Percentiles rank a stretch among this genome's conserved stretches.
These are phyloP conservation scores for Sclerotiophoma versabilis DNA, from an alignment of 2,329 filamentous ascomycete genomes.

Conservation along the genomic window DNA sequence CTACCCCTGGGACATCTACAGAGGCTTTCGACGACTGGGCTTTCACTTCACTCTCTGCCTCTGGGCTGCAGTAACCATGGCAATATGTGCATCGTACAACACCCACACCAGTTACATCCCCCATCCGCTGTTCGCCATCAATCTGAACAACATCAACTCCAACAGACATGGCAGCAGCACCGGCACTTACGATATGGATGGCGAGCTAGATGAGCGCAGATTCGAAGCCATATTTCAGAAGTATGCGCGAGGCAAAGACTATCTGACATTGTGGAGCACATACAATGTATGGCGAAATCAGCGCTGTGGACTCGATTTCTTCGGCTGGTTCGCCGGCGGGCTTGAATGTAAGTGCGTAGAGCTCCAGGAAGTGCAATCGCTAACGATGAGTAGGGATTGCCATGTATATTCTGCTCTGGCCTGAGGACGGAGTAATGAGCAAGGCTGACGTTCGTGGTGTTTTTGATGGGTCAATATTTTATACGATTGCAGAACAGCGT, in stretches of 20 bases:
- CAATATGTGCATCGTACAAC: slow-evolving; percentile 23
- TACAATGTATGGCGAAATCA: slow-evolving; percentile 23
- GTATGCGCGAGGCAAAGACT: slow-evolving; percentile 23
- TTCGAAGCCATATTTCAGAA: slow-evolving; percentile 27
- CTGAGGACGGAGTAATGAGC: slow-evolving; percentile 21
- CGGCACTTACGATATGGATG: slow-evolving; percentile 25
- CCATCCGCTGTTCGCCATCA: slow-evolving; percentile 26
- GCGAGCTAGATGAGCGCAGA: slow-evolving; percentile 22
- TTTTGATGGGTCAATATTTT: slow-evolving; percentile 38
- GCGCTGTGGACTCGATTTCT: slow-evolving; percentile 26
- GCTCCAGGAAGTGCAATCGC: background rate
- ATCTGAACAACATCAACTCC: slow-evolving; percentile 23
- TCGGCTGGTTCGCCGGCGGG: slow-evolving; percentile 28
- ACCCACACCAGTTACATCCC: slow-evolving; percentile 22
- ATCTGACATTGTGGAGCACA: slow-evolving; percentile 17
- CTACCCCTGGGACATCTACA: slow-evolving; percentile 29
- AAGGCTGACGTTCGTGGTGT: slow-evolving; percentile 25
- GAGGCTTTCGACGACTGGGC: slow-evolving; percentile 23
- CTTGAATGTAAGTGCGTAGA: slow-evolving; percentile 21
- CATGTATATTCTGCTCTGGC: slow-evolving; percentile 29
- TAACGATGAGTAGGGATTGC: slow-evolving; percentile 24
- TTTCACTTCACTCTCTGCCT: slow-evolving; percentile 23
- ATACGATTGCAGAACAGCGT: slow-evolving; percentile 16
- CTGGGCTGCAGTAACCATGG: slow-evolving; percentile 28
- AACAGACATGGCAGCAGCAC: slow-evolving; percentile 29